These are phyloP conservation scores for Entomortierella parvispora DNA, from an alignment of 192 early-diverging fungal genomes.

Conservation along the genomic window DNA sequence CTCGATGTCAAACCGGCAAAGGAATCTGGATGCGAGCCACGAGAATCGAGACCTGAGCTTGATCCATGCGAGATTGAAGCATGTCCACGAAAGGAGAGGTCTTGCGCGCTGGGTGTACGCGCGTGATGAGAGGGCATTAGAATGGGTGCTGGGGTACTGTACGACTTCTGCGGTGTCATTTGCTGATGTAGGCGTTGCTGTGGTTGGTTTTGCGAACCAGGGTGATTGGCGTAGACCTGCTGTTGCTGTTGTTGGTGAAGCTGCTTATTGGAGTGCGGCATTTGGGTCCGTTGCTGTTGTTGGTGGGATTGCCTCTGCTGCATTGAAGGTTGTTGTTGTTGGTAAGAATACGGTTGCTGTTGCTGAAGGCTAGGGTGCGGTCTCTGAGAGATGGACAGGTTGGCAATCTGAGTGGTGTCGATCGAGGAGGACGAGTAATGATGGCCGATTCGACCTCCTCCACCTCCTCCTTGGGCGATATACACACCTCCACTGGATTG, in stretches of 20 bases:
- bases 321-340: not conserved
- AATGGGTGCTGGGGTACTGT: conserved; percentile 21
- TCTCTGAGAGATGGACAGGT: conserved; percentile 36
- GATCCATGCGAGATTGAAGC: not conserved
- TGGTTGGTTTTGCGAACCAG: not conserved
- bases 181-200: conserved; percentile 25
- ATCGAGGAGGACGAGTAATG: conserved; percentile 41
- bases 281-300: not conserved
- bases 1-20: not conserved
- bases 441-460: conserved; percentile 6
- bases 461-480: conserved; percentile 5
- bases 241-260: conserved; percentile 18
- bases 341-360: too few relatives aligned
- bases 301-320: conserved; percentile 14
- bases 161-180: conserved; percentile 22
- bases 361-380: not conserved
- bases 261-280: not conserved
- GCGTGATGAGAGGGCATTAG: conserved; percentile 9
- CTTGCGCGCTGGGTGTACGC: conserved; percentile 30
- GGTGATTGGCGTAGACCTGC: too few relatives aligned
- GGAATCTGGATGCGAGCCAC: not conserved
- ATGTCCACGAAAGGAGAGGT: conserved; percentile 7
- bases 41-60: not conserved
- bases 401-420: conserved; percentile 38
- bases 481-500: conserved; percentile 15